Percentiles rank a stretch among this genome's conserved stretches.
Evolutionary conservation across 805 yeast species (phyloP).

Genomic region (Yarrowia sp.): DNA sequence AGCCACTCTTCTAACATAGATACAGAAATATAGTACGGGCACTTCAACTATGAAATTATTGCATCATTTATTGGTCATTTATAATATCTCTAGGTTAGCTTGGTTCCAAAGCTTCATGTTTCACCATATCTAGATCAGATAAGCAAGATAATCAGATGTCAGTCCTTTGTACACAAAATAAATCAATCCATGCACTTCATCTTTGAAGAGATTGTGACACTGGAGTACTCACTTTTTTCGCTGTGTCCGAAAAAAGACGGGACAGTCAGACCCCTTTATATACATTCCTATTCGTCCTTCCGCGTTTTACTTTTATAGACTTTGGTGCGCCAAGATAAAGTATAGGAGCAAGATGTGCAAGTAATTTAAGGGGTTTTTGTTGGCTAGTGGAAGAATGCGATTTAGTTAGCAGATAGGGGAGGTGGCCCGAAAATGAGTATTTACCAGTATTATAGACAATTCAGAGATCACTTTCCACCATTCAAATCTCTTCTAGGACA

Average conservation of each 20-base stretch:
- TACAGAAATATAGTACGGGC: too few relatives aligned
- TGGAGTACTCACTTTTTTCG: neutral
- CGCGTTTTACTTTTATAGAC: neutral
- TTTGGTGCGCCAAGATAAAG: slow-evolving; percentile 16
- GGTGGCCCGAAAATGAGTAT: too few relatives aligned
- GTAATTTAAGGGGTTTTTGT: neutral
- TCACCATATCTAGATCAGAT: neutral
- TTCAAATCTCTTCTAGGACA: too few relatives aligned
- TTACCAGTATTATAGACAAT: too few relatives aligned
- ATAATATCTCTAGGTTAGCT: neutral
- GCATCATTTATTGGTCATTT: neutral
- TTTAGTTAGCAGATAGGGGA: too few relatives aligned
- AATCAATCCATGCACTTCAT: slow-evolving; percentile 15
- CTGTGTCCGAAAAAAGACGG: neutral
- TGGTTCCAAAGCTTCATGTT: neutral
- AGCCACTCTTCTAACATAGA: too few relatives aligned
- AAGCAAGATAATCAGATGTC: slow-evolving; percentile 17
- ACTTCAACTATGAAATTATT: too few relatives aligned
- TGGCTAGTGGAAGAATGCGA: neutral
- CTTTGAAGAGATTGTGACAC: neutral
- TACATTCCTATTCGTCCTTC: too few relatives aligned
- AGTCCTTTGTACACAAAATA: slow-evolving; percentile 23
- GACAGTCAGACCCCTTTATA: neutral
- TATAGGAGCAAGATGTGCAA: slow-evolving; percentile 14
- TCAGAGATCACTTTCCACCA: too few relatives aligned